Evolutionary conservation across 1,284 basidiomycete genomes (phyloP).

Genomic region (Takashimella tepidaria): DNA sequence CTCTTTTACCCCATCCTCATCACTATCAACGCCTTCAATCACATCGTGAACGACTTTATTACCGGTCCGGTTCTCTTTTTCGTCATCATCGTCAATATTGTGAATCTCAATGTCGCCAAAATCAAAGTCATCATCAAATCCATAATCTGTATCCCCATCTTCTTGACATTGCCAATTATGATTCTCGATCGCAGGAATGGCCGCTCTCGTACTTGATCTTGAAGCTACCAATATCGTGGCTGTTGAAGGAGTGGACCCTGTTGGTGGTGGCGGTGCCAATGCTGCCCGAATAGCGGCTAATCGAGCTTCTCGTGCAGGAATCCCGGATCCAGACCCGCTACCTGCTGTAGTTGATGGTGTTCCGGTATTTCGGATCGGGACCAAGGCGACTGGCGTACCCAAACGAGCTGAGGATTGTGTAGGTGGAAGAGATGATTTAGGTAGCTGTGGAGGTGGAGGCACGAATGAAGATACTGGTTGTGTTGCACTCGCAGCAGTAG

Average conservation of each 20-base stretch:
- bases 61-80: too few species aligned
- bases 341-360: background rate
- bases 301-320: conserved; percentile 7
- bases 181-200: too few species aligned
- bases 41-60: too few species aligned
- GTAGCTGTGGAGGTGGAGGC: background rate
- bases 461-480: background rate
- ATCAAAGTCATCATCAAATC: conserved; percentile 8
- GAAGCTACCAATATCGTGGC: too few species aligned
- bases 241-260: conserved; percentile 1
- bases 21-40: conserved; percentile 2
- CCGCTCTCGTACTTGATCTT: background rate
- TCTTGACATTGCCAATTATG: too few species aligned
- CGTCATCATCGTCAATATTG: conserved; percentile 19
- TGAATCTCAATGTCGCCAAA: background rate
- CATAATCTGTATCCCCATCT: background rate
- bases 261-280: background rate
- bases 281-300: conserved; percentile 14
- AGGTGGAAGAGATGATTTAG: too few species aligned
- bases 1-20: too few species aligned
- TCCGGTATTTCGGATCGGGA: background rate
- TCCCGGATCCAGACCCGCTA: background rate
- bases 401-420: too few species aligned
- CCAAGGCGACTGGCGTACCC: too few species aligned
- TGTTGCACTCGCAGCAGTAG: too few species aligned